Evolutionary conservation across 306 rosid genomes (phyloP).

Genomic region (Albizia julibrissin): DNA sequence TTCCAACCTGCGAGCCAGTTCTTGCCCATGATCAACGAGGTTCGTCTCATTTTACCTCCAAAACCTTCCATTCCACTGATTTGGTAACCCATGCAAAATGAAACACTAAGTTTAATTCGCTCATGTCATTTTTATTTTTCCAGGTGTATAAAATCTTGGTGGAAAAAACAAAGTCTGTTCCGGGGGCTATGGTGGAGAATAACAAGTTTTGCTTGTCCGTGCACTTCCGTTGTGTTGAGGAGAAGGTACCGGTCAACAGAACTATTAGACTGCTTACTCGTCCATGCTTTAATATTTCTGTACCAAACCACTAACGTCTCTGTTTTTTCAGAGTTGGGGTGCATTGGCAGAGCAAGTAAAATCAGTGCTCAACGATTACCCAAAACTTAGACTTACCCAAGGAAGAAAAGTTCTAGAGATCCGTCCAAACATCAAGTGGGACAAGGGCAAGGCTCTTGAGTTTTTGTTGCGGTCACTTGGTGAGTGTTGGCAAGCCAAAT

Average conservation of each 20-base stretch:
- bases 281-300: neutral
- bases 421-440: conserved; percentile 94
- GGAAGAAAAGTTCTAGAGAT: conserved; percentile 90
- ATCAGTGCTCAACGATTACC: conserved; percentile 69
- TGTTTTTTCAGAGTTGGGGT: conserved; percentile 64
- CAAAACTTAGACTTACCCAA: conserved; percentile 71
- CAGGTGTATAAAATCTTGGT: conserved; percentile 70
- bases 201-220: conserved; percentile 90
- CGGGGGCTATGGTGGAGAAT: conserved; percentile 86
- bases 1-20: conserved; percentile 89
- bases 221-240: conserved; percentile 95
- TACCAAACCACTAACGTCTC: neutral
- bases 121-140: neutral
- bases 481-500: neutral
- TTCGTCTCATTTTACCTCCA: conserved; percentile 27
- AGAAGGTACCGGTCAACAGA: conserved; percentile 57
- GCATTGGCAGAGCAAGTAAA: conserved; percentile 74
- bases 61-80: conserved; percentile 3
- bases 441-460: conserved; percentile 93
- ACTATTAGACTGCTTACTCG: conserved; percentile 4
- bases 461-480: conserved; percentile 67
- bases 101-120: neutral
- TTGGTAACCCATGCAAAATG: neutral
- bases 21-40: conserved; percentile 87
- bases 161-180: conserved; percentile 71